phyloP scores from a whole-genome alignment of 345 rosid species.

The Passiflora organensis region DNA sequence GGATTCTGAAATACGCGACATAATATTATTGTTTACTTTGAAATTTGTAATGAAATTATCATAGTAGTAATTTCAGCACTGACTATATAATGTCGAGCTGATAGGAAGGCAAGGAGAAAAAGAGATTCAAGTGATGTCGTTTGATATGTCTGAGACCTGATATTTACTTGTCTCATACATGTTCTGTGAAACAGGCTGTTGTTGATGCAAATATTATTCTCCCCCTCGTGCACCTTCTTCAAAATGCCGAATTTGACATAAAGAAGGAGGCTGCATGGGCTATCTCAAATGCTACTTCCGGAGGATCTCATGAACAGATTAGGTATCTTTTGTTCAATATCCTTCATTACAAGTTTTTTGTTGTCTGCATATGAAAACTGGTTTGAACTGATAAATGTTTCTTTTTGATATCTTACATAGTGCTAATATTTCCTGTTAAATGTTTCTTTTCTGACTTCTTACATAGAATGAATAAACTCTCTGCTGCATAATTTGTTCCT shows the following conservation, averaged over 20 bases:
- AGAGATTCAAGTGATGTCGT: too few species aligned
- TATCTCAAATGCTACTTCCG: conserved; percentile 35
- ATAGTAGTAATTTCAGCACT: neutral
- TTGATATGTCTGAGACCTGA: too few species aligned
- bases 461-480: too few species aligned
- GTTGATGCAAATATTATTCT: conserved; percentile 33
- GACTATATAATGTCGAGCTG: neutral
- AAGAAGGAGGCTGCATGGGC: conserved; percentile 49
- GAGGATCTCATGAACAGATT: conserved; percentile 35
- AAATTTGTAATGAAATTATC: neutral
- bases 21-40: neutral
- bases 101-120: too few species aligned
- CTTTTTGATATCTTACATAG: too few species aligned
- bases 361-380: neutral
- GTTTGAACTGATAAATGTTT: neutral
- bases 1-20: neutral
- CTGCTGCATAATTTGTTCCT: too few species aligned
- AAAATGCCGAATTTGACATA: conserved; percentile 34
- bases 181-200: conserved; percentile 27
- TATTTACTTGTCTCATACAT: too few species aligned
- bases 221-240: conserved; percentile 37
- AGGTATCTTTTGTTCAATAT: conserved; percentile 14
- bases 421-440: too few species aligned
- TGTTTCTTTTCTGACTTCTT: too few species aligned
- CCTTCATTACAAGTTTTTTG: neutral